Percentiles rank a stretch among this genome's conserved stretches.
phyloP scores from a whole-genome alignment of 179 eudicot species.

The Beta lomatogona region DNA sequence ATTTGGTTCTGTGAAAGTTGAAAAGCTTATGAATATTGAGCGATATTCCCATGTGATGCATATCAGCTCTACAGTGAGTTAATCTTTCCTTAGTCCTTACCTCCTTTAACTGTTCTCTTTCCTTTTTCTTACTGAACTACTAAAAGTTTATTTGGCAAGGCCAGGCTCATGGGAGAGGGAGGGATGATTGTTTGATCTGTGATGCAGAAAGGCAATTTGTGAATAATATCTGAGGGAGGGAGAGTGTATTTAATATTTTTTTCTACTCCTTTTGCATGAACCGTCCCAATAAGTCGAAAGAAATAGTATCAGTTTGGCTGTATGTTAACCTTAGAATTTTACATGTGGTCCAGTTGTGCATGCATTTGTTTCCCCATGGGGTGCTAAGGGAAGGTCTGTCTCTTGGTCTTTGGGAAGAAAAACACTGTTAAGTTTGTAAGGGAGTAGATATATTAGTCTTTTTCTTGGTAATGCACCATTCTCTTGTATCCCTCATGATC shows the following conservation, averaged over 20 bases:
- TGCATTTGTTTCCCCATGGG: background rate
- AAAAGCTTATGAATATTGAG: constrained; percentile 91
- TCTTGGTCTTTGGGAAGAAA: background rate
- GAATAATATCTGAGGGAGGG: constrained; percentile 4
- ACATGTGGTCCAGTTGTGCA: background rate
- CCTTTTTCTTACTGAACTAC: constrained; percentile 1
- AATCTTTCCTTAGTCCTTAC: background rate
- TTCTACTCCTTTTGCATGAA: background rate
- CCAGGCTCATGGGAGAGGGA: background rate
- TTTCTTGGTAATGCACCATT: background rate
- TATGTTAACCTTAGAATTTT: background rate
- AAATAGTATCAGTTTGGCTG: background rate
- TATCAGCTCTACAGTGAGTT: constrained; percentile 95
- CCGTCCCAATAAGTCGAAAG: background rate
- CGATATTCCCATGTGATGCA: constrained; percentile 99
- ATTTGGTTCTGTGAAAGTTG: constrained; percentile 94
- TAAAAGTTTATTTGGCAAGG: constrained; percentile 3
- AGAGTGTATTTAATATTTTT: background rate
- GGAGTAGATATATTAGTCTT: background rate
- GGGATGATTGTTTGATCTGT: background rate
- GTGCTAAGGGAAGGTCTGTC: background rate
- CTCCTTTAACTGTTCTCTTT: background rate
- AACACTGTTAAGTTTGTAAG: background rate
- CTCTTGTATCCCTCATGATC: background rate
- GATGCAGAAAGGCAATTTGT: background rate